phyloP scores from a whole-genome alignment of 2,329 filamentous ascomycete genomes.

The Boeremia lycopersici region DNA sequence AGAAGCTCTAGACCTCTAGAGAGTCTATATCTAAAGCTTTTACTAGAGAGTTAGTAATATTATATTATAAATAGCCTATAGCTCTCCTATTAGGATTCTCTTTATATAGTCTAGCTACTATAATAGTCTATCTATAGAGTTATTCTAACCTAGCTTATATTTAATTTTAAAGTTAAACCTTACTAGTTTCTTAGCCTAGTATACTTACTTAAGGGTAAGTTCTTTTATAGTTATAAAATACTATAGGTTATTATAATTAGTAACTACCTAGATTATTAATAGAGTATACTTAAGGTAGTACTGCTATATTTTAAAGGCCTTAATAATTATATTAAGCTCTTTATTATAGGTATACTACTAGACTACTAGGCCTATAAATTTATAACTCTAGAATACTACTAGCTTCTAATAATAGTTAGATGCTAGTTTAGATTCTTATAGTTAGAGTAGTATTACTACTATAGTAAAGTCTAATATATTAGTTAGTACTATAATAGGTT shows the following conservation, averaged over 20 bases:
- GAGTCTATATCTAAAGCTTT: too few species aligned
- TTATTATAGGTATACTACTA: slow-evolving; percentile 5
- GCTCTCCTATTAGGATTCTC: slow-evolving; percentile 1
- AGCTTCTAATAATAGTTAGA: background rate
- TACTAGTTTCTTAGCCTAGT: background rate
- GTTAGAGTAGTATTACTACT: too few species aligned
- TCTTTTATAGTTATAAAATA: too few species aligned
- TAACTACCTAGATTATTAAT: background rate
- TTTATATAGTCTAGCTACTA: background rate
- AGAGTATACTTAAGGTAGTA: background rate
- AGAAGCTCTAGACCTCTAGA: slow-evolving; percentile 1
- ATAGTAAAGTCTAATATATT: too few species aligned
- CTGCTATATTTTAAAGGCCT: background rate
- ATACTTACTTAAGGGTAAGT: too few species aligned
- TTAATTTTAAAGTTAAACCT: background rate
- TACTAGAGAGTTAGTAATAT: slow-evolving; percentile 5
- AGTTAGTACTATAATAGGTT: too few species aligned
- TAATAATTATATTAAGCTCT: background rate
- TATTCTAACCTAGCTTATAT: background rate
- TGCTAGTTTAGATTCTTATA: background rate
- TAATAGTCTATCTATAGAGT: background rate
- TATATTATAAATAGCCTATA: background rate
- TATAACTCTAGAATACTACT: background rate
- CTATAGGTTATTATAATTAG: background rate
- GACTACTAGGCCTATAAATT: background rate